phyloP scores from a whole-genome alignment of 2,329 filamentous ascomycete species.

The Trichoderma arundinaceum region DNA sequence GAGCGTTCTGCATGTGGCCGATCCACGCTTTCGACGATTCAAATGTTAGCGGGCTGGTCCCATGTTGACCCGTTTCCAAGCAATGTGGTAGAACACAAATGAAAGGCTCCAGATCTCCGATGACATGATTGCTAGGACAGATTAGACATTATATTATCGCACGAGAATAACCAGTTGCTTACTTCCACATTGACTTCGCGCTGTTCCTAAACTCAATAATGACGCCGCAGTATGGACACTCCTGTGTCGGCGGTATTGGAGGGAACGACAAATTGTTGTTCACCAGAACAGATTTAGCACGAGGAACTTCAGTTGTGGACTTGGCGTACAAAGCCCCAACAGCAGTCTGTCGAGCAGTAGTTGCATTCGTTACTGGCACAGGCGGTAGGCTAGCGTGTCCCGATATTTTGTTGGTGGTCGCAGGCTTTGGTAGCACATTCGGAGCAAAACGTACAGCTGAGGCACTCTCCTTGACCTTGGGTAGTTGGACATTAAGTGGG shows the following conservation, averaged over 20 bases:
- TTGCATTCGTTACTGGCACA: conserved; percentile 15
- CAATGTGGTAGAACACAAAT: conserved; percentile 5
- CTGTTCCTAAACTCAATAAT: conserved; percentile 7
- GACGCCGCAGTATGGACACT: conserved; percentile 18
- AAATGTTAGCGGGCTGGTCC: not conserved
- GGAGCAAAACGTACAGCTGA: conserved; percentile 7
- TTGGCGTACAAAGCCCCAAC: conserved; percentile 5
- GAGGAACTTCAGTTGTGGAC: conserved; percentile 11
- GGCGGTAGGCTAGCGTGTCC: not conserved
- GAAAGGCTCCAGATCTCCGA: conserved; percentile 11
- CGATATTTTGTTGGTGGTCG: not conserved
- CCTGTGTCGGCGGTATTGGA: conserved; percentile 3
- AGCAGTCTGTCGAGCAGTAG: conserved; percentile 6
- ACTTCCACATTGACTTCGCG: conserved; percentile 7
- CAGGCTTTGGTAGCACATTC: not conserved
- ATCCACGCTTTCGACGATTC: conserved; percentile 22
- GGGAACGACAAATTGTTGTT: conserved; percentile 12
- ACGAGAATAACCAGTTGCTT: not conserved
- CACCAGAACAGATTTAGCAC: conserved; percentile 6
- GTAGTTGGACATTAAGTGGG: not conserved
- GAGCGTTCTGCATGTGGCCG: conserved; percentile 16
- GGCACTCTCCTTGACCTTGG: conserved; percentile 7
- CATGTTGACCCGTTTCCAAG: conserved; percentile 1
- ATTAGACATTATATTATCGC: not conserved
- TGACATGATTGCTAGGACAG: conserved; percentile 15